phyloP scores from a whole-genome alignment of 495 filamentous ascomycete genomes.

The Penicillium waksmanii region DNA sequence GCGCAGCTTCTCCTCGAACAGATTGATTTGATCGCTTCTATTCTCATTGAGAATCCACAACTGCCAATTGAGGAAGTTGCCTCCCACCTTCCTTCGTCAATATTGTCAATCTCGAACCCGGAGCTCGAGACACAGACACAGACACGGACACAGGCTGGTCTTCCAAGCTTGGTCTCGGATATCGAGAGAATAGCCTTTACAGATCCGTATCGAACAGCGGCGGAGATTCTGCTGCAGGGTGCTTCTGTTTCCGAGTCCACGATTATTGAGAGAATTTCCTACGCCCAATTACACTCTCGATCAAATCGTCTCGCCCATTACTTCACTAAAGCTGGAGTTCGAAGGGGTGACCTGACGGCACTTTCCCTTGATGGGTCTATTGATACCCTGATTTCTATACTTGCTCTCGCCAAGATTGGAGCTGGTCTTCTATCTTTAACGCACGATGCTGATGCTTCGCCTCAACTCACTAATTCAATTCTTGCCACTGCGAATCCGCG shows the following conservation, averaged over 20 bases:
- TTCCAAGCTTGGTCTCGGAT: slow-evolving; percentile 44
- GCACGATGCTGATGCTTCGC: slow-evolving; percentile 65
- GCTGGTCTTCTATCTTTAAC: slow-evolving; percentile 75
- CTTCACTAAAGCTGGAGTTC: slow-evolving; percentile 49
- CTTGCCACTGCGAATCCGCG: slow-evolving; percentile 53
- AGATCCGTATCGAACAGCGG: slow-evolving; percentile 57
- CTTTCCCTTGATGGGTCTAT: slow-evolving; percentile 73
- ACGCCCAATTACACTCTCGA: slow-evolving; percentile 59
- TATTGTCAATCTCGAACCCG: slow-evolving; percentile 61
- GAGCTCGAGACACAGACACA: slow-evolving; percentile 16
- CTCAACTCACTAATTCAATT: slow-evolving; percentile 59
- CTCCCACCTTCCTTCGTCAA: slow-evolving; percentile 31
- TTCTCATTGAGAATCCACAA: slow-evolving; percentile 47
- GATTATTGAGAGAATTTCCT: slow-evolving; percentile 54
- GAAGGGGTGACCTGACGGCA: slow-evolving; percentile 58
- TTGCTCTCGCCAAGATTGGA: slow-evolving; percentile 72
- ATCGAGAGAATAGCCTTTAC: slow-evolving; percentile 55
- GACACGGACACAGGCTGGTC: slow-evolving; percentile 4
- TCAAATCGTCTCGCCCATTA: slow-evolving; percentile 68
- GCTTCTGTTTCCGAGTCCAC: slow-evolving; percentile 26
- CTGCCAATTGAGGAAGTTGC: slow-evolving; percentile 38
- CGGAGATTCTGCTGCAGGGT: slow-evolving; percentile 60
- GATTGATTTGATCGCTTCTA: slow-evolving; percentile 53
- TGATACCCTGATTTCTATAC: slow-evolving; percentile 67
- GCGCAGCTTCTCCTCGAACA: slow-evolving; percentile 58